Conservation (phyloP, 257 asterid genomes). For the Henckelia pumila region DNA sequence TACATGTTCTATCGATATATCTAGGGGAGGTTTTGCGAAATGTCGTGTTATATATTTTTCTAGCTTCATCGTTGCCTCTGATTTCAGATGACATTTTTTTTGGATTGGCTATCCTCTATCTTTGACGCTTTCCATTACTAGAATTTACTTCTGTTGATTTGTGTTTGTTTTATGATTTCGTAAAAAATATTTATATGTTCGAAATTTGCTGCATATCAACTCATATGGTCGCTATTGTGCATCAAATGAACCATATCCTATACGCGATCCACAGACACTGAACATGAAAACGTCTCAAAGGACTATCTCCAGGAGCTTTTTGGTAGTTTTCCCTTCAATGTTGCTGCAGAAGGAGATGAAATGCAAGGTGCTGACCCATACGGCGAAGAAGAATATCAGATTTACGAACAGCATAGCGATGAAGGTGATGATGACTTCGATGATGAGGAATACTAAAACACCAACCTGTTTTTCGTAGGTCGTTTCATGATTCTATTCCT, state of each 20-base stretch:
- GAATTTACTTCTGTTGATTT: not conserved
- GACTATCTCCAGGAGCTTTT: constrained; percentile 83
- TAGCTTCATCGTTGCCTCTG: too few relatives aligned
- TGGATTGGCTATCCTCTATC: not conserved
- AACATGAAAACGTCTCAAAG: constrained; percentile 60
- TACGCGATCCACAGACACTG: constrained; percentile 42
- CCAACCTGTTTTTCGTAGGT: constrained; percentile 1
- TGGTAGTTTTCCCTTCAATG: constrained; percentile 64
- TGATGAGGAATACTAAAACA: constrained; percentile 48
- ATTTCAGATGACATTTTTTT: not conserved
- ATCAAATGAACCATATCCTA: constrained; percentile 34
- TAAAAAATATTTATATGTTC: not conserved
- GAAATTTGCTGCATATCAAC: constrained; percentile 8
- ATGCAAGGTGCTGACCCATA: constrained; percentile 37
- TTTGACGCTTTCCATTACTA: not conserved
- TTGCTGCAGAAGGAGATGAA: constrained; percentile 34
- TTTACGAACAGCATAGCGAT: constrained; percentile 68
- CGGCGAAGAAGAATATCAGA: constrained; percentile 68
- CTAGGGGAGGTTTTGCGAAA: not conserved
- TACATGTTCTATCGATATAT: not conserved
- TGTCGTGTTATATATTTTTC: too few relatives aligned
- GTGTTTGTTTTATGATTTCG: not conserved
- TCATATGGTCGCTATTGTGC: not conserved
- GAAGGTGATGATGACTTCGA: constrained; percentile 51
- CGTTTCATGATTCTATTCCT: not conserved